Base-by-base conservation (phyloP, 345 rosid species). In the Turritis glabra region DNA sequence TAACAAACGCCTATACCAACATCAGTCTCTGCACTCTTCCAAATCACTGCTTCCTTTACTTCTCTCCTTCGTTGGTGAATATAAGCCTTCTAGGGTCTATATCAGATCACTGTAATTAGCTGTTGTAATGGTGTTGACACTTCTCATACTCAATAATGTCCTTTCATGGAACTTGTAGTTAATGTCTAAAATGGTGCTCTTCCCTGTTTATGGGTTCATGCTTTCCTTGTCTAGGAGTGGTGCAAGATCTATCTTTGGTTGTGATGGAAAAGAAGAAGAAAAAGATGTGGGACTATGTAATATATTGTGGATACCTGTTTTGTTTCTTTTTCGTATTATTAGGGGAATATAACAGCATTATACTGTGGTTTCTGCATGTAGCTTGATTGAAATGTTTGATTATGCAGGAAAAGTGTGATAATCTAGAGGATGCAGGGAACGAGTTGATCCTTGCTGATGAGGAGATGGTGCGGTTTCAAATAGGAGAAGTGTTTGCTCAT, bases 401-500 rank as follows among this genome's bases (percentile, higher is more conserved):
- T 11, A 30, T 56, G 68, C 77, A 95, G 99, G 98, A 95, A 76
- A 79, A 87, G 59, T 90, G 86, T 38, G 96, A 95, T 5, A 95
- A 92, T 78, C 77, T 95, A 51, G 98, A 90, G 82, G 99, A 95
- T 77, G 99, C 96, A 2, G 79, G 94, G 66, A 92, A 92, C 52
- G 98, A 95, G 78, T 75, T 92, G 84, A 92, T 95, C 66, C 92
- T 95, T 38, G 90, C 99, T 0, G 98, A 95, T 68, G 92, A 95
- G 80, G 98, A 95, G 23, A 80, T 89, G 18, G 88, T 92, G 3
- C 84, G 97, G 46, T 87, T 87, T 80, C 99, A 95, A 73, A 83
- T 92, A 0, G 98, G 98, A 55, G 97, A 95, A 79, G 96, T 90
- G 47, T 95, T 95, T 79, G 98, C 92, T 67, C 97, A 92, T 63